Evolutionary conservation across 208 protist genomes (phyloP), one percentile per base, ranked within the genome.

Genomic region (Leishmania tarentolae): DNA sequence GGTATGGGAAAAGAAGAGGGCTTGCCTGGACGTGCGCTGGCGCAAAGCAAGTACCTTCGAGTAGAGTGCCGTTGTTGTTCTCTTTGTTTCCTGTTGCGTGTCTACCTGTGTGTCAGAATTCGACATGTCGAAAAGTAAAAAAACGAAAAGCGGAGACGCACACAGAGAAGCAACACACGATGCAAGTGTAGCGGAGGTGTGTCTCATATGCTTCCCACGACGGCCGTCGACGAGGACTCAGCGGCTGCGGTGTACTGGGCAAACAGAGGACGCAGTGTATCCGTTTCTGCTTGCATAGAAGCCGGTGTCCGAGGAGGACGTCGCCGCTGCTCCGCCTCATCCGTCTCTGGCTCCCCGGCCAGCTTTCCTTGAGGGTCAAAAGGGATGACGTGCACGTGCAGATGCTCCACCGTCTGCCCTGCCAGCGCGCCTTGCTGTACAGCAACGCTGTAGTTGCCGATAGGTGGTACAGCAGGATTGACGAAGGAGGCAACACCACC

Each of bases 341-440:
- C 88, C 28, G 75, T 70, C 87, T 97, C 94, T 28, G 94, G 94
- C 85, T 94, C 87, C 31, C 90, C 89, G 0, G 91, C 90, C 21
- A 97, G 84, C 68, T 88, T 85, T 28, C 92, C 93, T 37, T 56
- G 52, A 17, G 92, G 88, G 78, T 96, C 88, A 73, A 96, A 96
- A 0, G 94, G 94, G 70, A 97, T 97, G 47, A 97, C 78, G 78
- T 97, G 94, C 44, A 90, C 91, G 80, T 97, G 94, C 21, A 95
- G 82, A 81, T 97, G 94, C 3, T 87, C 82, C 4, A 97, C 92
- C 31, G 94, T 97, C 81, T 97, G 94, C 28, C 94, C 94, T 0
- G 94, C 91, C 35, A 89, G 65, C 15, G 66, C 70, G 21, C 94
- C 94, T 50, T 95, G 91, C 84, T 97, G 94, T 11, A 97, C 86